phyloP scores from a whole-genome alignment of 345 rosid species.

The Boechera divaricarpa region DNA sequence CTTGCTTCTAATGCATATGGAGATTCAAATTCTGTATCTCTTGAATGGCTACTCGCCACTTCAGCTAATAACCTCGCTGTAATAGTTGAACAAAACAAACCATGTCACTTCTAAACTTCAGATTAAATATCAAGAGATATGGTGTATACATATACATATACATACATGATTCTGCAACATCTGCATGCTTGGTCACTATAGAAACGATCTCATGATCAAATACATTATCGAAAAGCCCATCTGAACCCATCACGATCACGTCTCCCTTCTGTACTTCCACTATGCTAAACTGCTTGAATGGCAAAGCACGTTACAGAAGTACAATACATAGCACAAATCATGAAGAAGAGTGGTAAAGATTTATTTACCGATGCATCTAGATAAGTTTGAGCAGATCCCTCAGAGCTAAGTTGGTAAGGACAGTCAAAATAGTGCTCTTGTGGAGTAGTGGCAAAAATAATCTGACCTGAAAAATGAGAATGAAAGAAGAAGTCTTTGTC shows the following conservation, averaged over 20 bases:
- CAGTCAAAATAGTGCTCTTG: constrained; percentile 94
- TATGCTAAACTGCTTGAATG: constrained; percentile 60
- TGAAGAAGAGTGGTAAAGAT: neutral
- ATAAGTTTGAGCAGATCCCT: constrained; percentile 72
- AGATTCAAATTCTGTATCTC: constrained; percentile 73
- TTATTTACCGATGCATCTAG: constrained; percentile 78
- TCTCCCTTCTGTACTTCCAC: constrained; percentile 71
- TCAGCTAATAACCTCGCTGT: constrained; percentile 84
- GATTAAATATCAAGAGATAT: constrained; percentile 21
- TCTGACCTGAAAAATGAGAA: constrained; percentile 56
- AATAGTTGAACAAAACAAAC: constrained; percentile 41
- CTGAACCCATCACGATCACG: constrained; percentile 79
- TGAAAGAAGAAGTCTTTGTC: neutral
- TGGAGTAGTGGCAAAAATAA: constrained; percentile 70
- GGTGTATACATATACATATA: neutral
- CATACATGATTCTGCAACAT: constrained; percentile 61
- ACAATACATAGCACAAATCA: neutral
- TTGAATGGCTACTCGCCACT: constrained; percentile 68
- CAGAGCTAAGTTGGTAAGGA: constrained; percentile 90
- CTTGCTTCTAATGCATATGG: constrained; percentile 87
- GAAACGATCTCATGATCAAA: constrained; percentile 83
- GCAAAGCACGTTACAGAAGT: constrained; percentile 5
- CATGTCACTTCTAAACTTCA: constrained; percentile 17
- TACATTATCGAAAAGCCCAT: constrained; percentile 88
- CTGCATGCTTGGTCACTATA: constrained; percentile 44